These are phyloP conservation scores for Cyberlindnera meyerae DNA, from an alignment of 805 yeast genomes.

Conservation along the genomic window DNA sequence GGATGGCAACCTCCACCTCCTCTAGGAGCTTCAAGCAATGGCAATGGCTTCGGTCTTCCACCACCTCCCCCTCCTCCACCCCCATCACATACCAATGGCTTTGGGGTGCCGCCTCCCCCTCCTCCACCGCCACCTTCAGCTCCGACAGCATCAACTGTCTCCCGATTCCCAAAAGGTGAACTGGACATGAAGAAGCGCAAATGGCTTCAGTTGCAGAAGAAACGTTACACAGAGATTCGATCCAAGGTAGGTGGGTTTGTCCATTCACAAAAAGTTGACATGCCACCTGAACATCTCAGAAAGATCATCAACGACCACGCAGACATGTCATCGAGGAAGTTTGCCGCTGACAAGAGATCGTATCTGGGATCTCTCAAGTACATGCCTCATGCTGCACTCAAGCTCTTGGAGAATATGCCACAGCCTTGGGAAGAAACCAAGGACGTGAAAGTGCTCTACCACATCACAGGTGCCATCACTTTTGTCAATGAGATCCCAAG, in stretches of 20 bases:
- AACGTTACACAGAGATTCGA: slow-evolving; percentile 39
- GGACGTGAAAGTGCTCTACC: slow-evolving; percentile 86
- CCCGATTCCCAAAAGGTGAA: slow-evolving; percentile 22
- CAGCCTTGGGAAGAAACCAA: slow-evolving; percentile 94
- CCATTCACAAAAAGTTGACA: slow-evolving; percentile 62
- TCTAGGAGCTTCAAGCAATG: slow-evolving; percentile 21
- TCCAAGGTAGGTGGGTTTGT: slow-evolving; percentile 40
- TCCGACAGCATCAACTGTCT: slow-evolving; percentile 15
- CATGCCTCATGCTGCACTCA: slow-evolving; percentile 92
- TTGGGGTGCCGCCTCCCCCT: slow-evolving; percentile 21
- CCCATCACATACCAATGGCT: slow-evolving; percentile 9
- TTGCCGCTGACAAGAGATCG: slow-evolving; percentile 79
- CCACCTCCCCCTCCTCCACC: slow-evolving; percentile 28
- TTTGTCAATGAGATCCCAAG: slow-evolving; percentile 90
- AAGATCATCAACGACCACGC: slow-evolving; percentile 80
- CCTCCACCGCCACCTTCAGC: slow-evolving; percentile 4
- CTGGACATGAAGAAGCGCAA: slow-evolving; percentile 42
- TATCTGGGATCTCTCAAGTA: slow-evolving; percentile 88
- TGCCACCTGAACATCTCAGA: slow-evolving; percentile 92
- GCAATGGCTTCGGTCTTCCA: slow-evolving; percentile 8
- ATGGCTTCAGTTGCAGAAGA: slow-evolving; percentile 64
- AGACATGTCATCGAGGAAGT: slow-evolving; percentile 74
- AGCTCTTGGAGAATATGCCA: slow-evolving; percentile 92
- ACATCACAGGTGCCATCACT: slow-evolving; percentile 88
- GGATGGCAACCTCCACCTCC: slow-evolving; percentile 27